These are phyloP conservation scores for Aureobasidium pullulans DNA, from an alignment of 2,329 filamentous ascomycete species.

Conservation along the genomic window DNA sequence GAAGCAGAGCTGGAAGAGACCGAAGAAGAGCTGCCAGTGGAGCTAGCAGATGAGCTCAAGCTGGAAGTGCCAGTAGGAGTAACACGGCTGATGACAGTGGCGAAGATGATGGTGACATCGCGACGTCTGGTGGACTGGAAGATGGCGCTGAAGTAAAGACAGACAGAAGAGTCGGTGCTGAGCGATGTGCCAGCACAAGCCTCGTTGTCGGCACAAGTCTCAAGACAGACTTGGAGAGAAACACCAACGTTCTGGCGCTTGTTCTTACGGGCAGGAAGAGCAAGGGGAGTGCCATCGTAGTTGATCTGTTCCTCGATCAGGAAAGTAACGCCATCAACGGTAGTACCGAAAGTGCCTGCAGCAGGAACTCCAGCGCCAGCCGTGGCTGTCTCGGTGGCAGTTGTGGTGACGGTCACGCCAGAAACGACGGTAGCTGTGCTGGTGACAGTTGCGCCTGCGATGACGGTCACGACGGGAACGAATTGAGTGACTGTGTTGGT, in stretches of 20 bases:
- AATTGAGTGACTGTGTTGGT: background rate
- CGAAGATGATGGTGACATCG: background rate
- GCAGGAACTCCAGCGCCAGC: background rate
- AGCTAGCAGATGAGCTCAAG: background rate
- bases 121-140: background rate
- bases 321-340: background rate
- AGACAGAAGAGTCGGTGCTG: background rate
- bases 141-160: constrained; percentile 3
- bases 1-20: background rate
- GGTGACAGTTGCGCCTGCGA: background rate
- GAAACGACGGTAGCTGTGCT: background rate
- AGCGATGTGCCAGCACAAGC: background rate
- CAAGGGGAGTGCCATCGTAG: background rate
- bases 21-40: background rate
- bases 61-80: background rate
- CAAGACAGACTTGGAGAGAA: background rate
- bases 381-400: background rate
- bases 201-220: background rate
- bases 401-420: background rate
- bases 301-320: background rate
- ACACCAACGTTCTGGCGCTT: background rate
- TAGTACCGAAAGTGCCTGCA: background rate
- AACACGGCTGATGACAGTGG: background rate
- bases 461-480: background rate
- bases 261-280: background rate